Conservation (phyloP, 441 rosid species). For the Populus tomentosa region DNA sequence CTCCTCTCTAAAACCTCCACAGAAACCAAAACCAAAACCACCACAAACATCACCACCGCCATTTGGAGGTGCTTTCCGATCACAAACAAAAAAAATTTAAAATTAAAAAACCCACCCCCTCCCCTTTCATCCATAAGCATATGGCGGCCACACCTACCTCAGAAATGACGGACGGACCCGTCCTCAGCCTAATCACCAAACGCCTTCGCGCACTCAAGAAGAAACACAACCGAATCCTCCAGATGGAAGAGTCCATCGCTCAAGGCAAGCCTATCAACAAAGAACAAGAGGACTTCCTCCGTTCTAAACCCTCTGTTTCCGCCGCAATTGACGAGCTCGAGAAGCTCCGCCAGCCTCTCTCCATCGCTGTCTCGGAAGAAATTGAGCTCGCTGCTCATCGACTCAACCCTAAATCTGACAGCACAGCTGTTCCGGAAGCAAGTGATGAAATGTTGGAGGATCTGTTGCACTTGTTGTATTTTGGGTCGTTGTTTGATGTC, state of each 20-base stretch:
- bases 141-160: slow-evolving; percentile 52
- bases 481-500: slow-evolving; percentile 75
- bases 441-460: slow-evolving; percentile 36
- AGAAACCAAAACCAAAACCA: neutral
- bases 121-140: neutral
- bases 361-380: slow-evolving; percentile 67
- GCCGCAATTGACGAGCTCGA: slow-evolving; percentile 86
- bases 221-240: slow-evolving; percentile 68
- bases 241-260: slow-evolving; percentile 70
- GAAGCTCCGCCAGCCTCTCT: slow-evolving; percentile 68
- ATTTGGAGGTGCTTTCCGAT: neutral
- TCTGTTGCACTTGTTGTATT: slow-evolving; percentile 70
- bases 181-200: slow-evolving; percentile 72
- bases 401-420: slow-evolving; percentile 8
- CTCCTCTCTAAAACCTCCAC: neutral
- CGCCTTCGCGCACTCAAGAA: slow-evolving; percentile 90
- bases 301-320: slow-evolving; percentile 63
- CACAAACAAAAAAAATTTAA: neutral
- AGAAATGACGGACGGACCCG: slow-evolving; percentile 70
- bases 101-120: neutral
- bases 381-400: slow-evolving; percentile 36
- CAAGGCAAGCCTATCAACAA: slow-evolving; percentile 76
- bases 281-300: slow-evolving; percentile 81
- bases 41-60: neutral
- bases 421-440: neutral